Conservation (phyloP, 1,139 yeast species). For the Scheffersomyces cryptocercus region DNA sequence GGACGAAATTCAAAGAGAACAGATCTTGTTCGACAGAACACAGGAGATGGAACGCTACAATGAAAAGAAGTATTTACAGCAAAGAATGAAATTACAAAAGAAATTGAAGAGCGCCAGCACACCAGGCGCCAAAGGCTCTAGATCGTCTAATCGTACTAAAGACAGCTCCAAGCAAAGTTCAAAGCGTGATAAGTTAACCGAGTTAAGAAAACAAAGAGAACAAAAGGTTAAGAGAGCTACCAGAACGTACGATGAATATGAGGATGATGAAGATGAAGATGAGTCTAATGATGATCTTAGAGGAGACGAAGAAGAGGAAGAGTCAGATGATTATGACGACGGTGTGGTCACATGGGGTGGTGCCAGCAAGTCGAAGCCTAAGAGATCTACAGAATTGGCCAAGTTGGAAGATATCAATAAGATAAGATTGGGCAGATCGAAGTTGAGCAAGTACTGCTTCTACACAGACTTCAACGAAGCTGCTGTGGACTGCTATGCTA, state of each 20-base stretch:
- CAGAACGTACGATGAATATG: slow-evolving; percentile 26
- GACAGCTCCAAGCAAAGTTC: slow-evolving; percentile 25
- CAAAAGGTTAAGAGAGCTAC: slow-evolving; percentile 47
- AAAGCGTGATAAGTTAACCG: slow-evolving; percentile 64
- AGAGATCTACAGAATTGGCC: slow-evolving; percentile 36
- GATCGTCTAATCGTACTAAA: slow-evolving; percentile 22
- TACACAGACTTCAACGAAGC: slow-evolving; percentile 77
- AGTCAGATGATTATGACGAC: slow-evolving; percentile 30
- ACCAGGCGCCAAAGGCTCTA: slow-evolving; percentile 26
- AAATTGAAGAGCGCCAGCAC: slow-evolving; percentile 30
- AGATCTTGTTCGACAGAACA: slow-evolving; percentile 84
- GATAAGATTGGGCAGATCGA: slow-evolving; percentile 73
- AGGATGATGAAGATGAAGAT: slow-evolving; percentile 33
- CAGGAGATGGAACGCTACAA: slow-evolving; percentile 87
- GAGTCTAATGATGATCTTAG: slow-evolving; percentile 45
- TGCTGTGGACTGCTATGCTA: slow-evolving; percentile 73
- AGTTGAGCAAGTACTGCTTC: slow-evolving; percentile 73
- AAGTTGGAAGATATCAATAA: slow-evolving; percentile 63
- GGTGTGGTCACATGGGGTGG: slow-evolving; percentile 57
- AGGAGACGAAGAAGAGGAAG: slow-evolving; percentile 42
- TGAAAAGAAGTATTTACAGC: slow-evolving; percentile 78
- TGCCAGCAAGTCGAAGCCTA: slow-evolving; percentile 23
- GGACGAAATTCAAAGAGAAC: slow-evolving; percentile 93
- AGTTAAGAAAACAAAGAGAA: slow-evolving; percentile 83
- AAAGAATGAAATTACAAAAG: slow-evolving; percentile 65